These are phyloP conservation scores for Naganishia sp. DNA, from an alignment of 1,284 basidiomycete genomes.

Conservation along the genomic window DNA sequence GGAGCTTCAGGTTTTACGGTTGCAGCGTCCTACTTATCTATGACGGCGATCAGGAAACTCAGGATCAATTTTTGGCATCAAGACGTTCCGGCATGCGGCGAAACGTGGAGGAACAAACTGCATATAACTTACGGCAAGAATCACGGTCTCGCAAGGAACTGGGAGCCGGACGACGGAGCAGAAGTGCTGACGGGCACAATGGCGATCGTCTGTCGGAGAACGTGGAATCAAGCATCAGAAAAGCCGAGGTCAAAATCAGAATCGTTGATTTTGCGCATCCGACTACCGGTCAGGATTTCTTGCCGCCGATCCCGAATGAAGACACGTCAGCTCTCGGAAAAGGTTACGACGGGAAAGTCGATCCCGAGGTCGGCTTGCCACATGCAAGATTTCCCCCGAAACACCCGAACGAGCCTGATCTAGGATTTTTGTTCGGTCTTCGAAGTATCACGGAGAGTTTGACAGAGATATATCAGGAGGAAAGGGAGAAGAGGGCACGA, in stretches of 20 bases:
- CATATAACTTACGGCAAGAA: constrained; percentile 23
- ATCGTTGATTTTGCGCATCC: constrained; percentile 99
- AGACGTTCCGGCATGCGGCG: constrained; percentile 14
- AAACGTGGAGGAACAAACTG: constrained; percentile 32
- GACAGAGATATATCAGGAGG: constrained; percentile 79
- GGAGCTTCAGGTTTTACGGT: constrained; percentile 96
- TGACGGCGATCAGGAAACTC: constrained; percentile 86
- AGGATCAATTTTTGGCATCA: constrained; percentile 58
- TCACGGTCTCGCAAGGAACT: constrained; percentile 39
- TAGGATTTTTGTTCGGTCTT: constrained; percentile 90
- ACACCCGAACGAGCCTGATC: constrained; percentile 82
- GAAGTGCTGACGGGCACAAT: constrained; percentile 38
- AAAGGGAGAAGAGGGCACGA: constrained; percentile 51
- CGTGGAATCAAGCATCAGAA: constrained; percentile 57
- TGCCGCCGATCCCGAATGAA: constrained; percentile 55
- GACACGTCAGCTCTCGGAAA: constrained; percentile 59
- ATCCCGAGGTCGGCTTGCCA: constrained; percentile 73
- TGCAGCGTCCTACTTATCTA: constrained; percentile 96
- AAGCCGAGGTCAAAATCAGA: constrained; percentile 91
- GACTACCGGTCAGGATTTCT: constrained; percentile 90
- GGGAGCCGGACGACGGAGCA: constrained; percentile 37
- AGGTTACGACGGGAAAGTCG: constrained; percentile 77
- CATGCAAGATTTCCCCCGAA: constrained; percentile 90
- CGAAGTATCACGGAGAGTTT: constrained; percentile 74
- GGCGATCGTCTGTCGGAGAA: constrained; percentile 33